phyloP scores from a whole-genome alignment of 2,329 filamentous ascomycete genomes.

The Blastomyces percursus region DNA sequence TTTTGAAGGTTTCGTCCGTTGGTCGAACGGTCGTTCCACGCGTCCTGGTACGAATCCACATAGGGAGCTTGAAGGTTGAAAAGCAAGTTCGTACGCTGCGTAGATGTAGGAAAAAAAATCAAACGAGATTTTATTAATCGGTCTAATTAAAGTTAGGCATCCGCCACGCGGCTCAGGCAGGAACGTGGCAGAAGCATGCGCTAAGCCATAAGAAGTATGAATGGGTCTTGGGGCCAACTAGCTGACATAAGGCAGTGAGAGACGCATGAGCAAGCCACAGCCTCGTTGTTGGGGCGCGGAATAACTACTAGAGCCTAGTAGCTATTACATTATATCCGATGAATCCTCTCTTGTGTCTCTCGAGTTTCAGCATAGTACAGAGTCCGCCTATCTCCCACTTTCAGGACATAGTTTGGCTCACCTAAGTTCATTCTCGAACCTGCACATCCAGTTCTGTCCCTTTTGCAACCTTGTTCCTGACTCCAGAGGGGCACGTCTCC shows the following conservation, averaged over 20 bases:
- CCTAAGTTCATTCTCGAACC: neutral
- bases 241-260: slow-evolving; percentile 1
- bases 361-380: neutral
- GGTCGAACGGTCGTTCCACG: neutral
- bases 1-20: too few relatives aligned
- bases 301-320: too few relatives aligned
- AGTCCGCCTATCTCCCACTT: neutral
- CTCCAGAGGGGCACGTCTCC: neutral
- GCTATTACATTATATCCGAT: too few relatives aligned
- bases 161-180: neutral
- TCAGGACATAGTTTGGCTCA: neutral
- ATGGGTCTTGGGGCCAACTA: neutral
- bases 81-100: too few relatives aligned
- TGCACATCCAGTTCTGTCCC: neutral
- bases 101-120: too few relatives aligned
- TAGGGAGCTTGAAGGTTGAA: neutral
- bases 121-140: too few relatives aligned
- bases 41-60: neutral
- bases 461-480: neutral
- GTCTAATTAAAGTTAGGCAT: neutral
- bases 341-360: neutral
- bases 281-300: neutral
- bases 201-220: neutral
- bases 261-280: neutral
- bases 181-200: neutral